phyloP scores from a whole-genome alignment of 164 flowering plant genomes.

The Pachysandra terminalis region DNA sequence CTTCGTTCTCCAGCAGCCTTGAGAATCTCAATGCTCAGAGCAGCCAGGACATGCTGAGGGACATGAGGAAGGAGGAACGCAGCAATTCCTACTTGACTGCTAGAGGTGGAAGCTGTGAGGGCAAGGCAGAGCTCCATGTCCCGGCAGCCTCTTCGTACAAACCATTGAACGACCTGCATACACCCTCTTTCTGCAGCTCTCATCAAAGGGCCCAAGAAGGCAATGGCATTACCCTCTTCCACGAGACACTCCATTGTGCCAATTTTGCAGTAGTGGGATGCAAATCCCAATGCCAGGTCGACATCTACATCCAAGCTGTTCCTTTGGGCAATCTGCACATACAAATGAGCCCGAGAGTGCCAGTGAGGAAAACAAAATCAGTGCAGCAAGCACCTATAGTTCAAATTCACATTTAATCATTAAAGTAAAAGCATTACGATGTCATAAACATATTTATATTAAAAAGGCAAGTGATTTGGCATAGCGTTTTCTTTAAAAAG shows the following conservation, averaged over 20 bases:
- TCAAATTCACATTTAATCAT: too few relatives aligned
- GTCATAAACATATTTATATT: too few relatives aligned
- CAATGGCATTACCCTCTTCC: conserved; percentile 86
- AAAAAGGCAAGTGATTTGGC: too few relatives aligned
- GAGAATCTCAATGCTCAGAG: conserved; percentile 88
- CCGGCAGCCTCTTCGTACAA: conserved; percentile 75
- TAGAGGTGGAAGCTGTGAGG: conserved; percentile 90
- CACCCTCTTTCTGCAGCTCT: conserved; percentile 96
- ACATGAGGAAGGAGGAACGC: conserved; percentile 88
- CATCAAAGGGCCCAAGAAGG: conserved; percentile 92
- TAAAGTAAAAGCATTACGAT: too few relatives aligned
- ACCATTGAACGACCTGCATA: conserved; percentile 89
- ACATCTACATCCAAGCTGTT: conserved; percentile 97
- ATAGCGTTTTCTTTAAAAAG: too few relatives aligned
- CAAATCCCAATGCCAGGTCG: conserved; percentile 93
- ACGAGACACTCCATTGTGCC: conserved; percentile 94
- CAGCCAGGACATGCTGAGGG: conserved; percentile 82
- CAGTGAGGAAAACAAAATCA: neutral
- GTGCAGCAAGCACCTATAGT: too few relatives aligned
- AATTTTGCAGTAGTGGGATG: conserved; percentile 89
- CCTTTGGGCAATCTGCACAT: conserved; percentile 79
- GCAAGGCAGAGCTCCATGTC: conserved; percentile 98
- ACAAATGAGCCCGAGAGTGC: neutral
- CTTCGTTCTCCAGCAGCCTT: conserved; percentile 97
- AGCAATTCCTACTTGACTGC: conserved; percentile 75